Base-by-base conservation (phyloP, 108 stramenopile species). In the Fistulifera pelliculosa region DNA sequence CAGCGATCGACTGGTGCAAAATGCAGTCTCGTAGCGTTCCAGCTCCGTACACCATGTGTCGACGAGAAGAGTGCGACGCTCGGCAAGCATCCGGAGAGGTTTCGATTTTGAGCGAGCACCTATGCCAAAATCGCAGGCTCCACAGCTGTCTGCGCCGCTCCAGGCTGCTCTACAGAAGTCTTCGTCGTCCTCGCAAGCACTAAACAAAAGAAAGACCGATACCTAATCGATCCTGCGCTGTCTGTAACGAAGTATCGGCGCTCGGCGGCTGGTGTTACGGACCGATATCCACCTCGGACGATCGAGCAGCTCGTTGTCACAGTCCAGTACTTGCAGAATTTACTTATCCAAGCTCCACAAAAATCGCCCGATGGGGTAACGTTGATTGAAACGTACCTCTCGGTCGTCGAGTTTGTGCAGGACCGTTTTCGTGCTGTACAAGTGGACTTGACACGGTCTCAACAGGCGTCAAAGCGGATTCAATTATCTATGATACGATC, bases 171-270 rank as follows among this genome's bases (percentile, higher is more conserved):
- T 50, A 13, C 60, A 56, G 61, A 75, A 60, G 0, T 49, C 39
- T 27, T 31, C 31, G 47, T 41, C 52, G 11, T 40, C 56, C 7
- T 48, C 50, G 31, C 31, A 35, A 35, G 8, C 31, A 35, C 27
- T 27, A 7, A 31, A 27, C 1, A 3, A 6, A 22, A 2, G 25
- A 26, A n/a, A 25, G 25, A 23, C 38, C 55, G 65, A 51, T 63
- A 71, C 15, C 49, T 54, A 4, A 35, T 71, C 31, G 77, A 78
- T 61, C 69, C 73, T 10, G 12, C 35, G 0, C 38, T 68, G 14
- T 69, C 73, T 22, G 48, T 78, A 4, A 27, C 49, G 23, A 74
- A 71, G 49, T 78, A 74, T 41, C 53, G 69, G 44, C 69, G 77
- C 21, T 73, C 77, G 58, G 77, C 77, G 15, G 77, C 77, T 15